A percentile compares a stretch with the other conserved stretches of the same genome.
These are phyloP conservation scores for Cyclotella cryptica DNA, from an alignment of 108 stramenopile species.

Conservation along the genomic window DNA sequence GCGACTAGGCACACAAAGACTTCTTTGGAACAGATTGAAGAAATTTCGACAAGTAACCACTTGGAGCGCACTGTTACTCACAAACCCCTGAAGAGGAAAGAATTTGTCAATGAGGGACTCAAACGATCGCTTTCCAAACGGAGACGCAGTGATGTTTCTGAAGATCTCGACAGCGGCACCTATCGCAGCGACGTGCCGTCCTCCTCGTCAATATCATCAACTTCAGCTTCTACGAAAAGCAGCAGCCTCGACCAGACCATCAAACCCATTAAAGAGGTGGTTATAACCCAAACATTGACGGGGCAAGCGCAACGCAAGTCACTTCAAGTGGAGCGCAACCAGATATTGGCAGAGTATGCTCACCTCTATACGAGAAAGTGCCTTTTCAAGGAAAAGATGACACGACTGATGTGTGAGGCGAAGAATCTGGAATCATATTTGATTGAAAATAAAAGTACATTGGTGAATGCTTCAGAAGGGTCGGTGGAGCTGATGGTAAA, in stretches of 20 bases:
- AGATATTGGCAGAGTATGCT: neutral
- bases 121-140: neutral
- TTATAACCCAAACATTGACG: conserved; percentile 4
- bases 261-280: conserved; percentile 9
- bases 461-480: neutral
- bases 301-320: neutral
- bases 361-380: neutral
- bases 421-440: neutral
- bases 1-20: too few species aligned
- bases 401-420: neutral
- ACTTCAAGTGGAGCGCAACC: neutral
- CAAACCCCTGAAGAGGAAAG: neutral
- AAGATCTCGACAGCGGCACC: neutral
- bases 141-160: neutral
- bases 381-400: neutral
- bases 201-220: neutral
- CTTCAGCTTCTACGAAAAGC: neutral
- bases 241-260: neutral
- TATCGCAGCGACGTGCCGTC: neutral
- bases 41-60: neutral
- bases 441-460: conserved; percentile 8
- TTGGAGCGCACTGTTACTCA: neutral
- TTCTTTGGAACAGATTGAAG: too few species aligned
- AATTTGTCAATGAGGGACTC: neutral
- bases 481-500: neutral